These are phyloP conservation scores for Narthecium ossifragum DNA, from an alignment of 106 monocot genomes.

Conservation along the genomic window DNA sequence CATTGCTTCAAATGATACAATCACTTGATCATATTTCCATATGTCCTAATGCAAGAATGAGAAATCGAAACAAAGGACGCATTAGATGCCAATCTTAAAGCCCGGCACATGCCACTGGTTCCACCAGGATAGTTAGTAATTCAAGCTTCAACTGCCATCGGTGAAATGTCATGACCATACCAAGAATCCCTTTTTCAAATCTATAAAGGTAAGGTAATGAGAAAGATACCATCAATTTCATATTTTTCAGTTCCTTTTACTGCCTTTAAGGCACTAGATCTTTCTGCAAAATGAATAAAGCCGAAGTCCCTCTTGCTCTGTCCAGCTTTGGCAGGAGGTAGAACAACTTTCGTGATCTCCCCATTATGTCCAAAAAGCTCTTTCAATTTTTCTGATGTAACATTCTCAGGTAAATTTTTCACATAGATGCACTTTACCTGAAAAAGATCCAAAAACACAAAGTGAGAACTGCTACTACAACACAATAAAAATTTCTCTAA, in stretches of 20 bases:
- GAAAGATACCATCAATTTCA: conserved; percentile 82
- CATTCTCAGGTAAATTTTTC: conserved; percentile 86
- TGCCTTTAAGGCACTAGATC: conserved; percentile 94
- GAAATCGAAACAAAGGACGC: too few species aligned
- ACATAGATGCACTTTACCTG: conserved; percentile 95
- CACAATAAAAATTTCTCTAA: too few species aligned
- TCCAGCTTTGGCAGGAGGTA: conserved; percentile 74
- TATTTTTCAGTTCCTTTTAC: conserved; percentile 83
- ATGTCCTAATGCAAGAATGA: too few species aligned
- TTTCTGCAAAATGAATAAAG: conserved; percentile 95
- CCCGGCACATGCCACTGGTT: too few species aligned
- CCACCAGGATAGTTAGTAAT: too few species aligned
- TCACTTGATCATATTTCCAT: too few species aligned
- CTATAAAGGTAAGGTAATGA: background rate
- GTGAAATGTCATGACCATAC: too few species aligned
- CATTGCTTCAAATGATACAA: too few species aligned
- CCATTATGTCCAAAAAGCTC: conserved; percentile 86
- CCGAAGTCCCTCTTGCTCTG: conserved; percentile 89
- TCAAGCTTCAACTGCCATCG: too few species aligned
- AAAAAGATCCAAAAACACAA: conserved; percentile 9
- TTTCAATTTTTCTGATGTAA: conserved; percentile 69
- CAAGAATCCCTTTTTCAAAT: too few species aligned
- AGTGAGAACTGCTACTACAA: background rate
- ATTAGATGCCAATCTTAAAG: too few species aligned
- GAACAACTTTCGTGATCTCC: conserved; percentile 87